Base-by-base conservation (phyloP, 2,329 filamentous ascomycete genomes). In the Sporothrix inflata region DNA sequence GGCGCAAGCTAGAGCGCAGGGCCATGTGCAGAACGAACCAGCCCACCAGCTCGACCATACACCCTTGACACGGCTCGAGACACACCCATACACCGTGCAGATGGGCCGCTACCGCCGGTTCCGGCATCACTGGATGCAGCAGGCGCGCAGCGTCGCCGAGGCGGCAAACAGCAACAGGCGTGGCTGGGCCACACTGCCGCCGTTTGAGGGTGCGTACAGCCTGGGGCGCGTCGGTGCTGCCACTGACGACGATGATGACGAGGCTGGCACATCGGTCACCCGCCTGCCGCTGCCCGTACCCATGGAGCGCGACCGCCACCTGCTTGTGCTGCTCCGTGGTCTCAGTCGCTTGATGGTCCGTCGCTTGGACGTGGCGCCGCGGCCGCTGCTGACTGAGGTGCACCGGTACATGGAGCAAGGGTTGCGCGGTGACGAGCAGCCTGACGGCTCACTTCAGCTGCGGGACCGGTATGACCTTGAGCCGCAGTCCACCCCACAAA, bases 381-480 rank as follows among this genome's bases (percentile, higher is more conserved):
- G 81, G 19, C 69, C 66, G 53, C 74, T 83, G 45, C 71, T 83
- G 12, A 21, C 42, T 0, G 73, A 74, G 1, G 74, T 81, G 47
- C 30, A 76, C 34, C 24, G 70, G 27, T 74, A 69, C 14, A 4
- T 53, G 1, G 38, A 66, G n/a, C 72, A 73, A 66, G 72, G 72
- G 11, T 69, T 73, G 12, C 55, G 61, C 6, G 55, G 71, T 8
- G 34, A 63, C 1, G n/a, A 21, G 1, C 7, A 24, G 51, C 75
- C 76, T 1, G 45, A 38, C 57, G 76, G 68, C 5, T n/a, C 9
- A 3, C 53, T 77, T 14, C 30, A 49, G 30, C 40, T 76, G 30
- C 75, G 71, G 14, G 68, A 53, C 1, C 69, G 69, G 9, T 74
- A 74, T 24, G 70, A 76, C 24, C 30, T 40, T 11, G 51, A 24